Evolutionary conservation across 73 alveolate genomes (phyloP).

Genomic region (Paramecium bursaria): DNA sequence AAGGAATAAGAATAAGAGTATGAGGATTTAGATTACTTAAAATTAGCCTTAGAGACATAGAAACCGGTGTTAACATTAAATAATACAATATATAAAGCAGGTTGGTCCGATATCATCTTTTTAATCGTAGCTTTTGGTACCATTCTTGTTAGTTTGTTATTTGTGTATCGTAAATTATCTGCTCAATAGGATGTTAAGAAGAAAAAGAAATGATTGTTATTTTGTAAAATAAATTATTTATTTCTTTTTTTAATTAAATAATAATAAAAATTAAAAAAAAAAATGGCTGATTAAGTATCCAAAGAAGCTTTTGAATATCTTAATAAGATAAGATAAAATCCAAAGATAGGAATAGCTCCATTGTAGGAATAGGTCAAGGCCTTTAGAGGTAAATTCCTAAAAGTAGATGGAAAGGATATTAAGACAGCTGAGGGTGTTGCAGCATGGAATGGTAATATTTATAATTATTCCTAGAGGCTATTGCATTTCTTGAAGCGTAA

Average conservation of each 20-base stretch:
- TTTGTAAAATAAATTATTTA: too few relatives aligned
- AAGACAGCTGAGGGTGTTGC: neutral
- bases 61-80: neutral
- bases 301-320: conserved; percentile 51
- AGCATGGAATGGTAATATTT: neutral
- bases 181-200: too few relatives aligned
- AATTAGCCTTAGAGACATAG: neutral
- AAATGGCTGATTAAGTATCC: too few relatives aligned
- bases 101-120: conserved; percentile 5
- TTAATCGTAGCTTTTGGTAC: neutral
- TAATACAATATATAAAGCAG: conserved; percentile 11
- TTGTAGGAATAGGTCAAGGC: neutral
- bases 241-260: too few relatives aligned
- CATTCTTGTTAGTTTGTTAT: conserved; percentile 9
- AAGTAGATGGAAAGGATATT: neutral
- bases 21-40: conserved; percentile 41
- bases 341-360: neutral
- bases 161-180: too few relatives aligned
- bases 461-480: conserved; percentile 3
- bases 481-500: neutral
- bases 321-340: conserved; percentile 24
- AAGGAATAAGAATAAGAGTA: neutral
- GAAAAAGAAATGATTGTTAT: too few relatives aligned
- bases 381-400: conserved; percentile 16
- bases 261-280: too few relatives aligned